Conservation (phyloP, 176 grass and related monocot species). For the Oryza australiensis region DNA sequence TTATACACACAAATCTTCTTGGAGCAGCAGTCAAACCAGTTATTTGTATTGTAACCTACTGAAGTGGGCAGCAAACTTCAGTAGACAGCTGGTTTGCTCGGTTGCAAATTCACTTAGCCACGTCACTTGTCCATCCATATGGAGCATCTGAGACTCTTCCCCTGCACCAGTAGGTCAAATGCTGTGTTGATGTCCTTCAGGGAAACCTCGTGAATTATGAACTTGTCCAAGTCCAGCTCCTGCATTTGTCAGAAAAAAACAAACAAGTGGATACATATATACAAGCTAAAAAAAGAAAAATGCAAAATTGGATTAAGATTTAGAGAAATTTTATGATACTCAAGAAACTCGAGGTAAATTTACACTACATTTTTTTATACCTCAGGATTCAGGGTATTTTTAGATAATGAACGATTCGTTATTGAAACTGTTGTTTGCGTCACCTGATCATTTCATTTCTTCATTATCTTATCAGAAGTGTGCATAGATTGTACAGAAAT, state of each 20-base stretch:
- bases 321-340: too few species aligned
- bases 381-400: too few species aligned
- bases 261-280: too few species aligned
- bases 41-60: constrained; percentile 19
- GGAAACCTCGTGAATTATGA: constrained; percentile 74
- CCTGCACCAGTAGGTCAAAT: constrained; percentile 74
- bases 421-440: neutral
- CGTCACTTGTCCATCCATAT: too few species aligned
- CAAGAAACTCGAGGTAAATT: too few species aligned
- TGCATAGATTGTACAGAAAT: too few species aligned
- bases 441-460: neutral
- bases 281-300: too few species aligned
- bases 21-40: neutral
- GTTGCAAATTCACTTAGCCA: too few species aligned
- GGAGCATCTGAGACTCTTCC: constrained; percentile 83
- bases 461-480: neutral
- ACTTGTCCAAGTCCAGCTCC: constrained; percentile 83
- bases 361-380: too few species aligned
- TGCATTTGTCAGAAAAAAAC: neutral
- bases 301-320: too few species aligned
- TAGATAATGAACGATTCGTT: too few species aligned
- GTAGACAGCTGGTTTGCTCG: too few species aligned
- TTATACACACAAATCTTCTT: neutral
- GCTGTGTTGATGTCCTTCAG: constrained; percentile 81
- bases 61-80: constrained; percentile 11